Evolutionary conservation across 768 basidiomycete species (phyloP), one percentile per base, ranked within the genome.

Genomic region (Trichaptum fuscoviolaceum): DNA sequence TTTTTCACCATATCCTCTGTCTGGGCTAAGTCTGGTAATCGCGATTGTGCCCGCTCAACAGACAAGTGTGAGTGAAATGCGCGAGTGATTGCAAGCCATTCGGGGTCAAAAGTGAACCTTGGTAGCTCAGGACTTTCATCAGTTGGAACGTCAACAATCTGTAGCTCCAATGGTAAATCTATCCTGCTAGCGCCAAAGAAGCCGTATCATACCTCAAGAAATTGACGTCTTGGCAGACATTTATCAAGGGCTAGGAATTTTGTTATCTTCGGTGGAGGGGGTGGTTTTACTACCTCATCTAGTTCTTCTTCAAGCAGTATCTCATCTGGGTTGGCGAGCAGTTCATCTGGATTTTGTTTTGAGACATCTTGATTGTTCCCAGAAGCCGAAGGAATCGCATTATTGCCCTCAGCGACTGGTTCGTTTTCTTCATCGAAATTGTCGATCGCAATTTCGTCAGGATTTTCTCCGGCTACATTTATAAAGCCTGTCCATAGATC

Each of bases 71-170:
- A 88, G 67, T 94, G 86, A 70, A 96, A 91, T 0, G 93, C 94
- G 7, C 92, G 90, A 5, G 87, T 88, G 72, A 99, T 94, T 0
- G 95, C 95, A 61, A 99, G 86, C 97, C 97, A 99, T 74, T 94
- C 88, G 0, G 89, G 88, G 72, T 98, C 95, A 75, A 85, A 97
- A 17, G 84, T 82, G 23, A 98, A 72, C 0, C 67, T 69, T 5
- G 84, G 82, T 9, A 68, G 64, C 52, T 66, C 58, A 35, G 68
- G 65, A 17, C 67, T 64, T 7, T 62, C 60, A 27, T 64, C 36
- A 64, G 71, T 70, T 5, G 81, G 78, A 25, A 93, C 75, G 63
- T 96, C 92, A 58, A 95, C 74, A 9, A 95, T 84, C 93, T 95
- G 69, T 6, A n/a, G 12, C 7, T 26, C 2, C 42, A 15, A 26